Conservation (phyloP, 805 yeast genomes). For the Hemisphaericaspora nanyangensis region DNA sequence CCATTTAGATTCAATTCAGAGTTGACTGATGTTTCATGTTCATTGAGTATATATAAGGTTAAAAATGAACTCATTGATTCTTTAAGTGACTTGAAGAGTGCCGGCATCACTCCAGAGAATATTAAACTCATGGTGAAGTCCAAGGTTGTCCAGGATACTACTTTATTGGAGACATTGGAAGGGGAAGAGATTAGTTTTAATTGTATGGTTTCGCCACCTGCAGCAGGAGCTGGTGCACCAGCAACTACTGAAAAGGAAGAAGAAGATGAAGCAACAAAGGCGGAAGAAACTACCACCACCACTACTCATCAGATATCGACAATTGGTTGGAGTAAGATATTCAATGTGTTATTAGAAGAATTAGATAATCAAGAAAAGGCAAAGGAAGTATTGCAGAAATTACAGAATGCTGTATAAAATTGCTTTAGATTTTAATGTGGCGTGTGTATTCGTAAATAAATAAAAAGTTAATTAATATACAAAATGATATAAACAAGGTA, state of each 20-base stretch:
- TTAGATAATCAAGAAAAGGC: conserved; percentile 24
- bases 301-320: conserved; percentile 4
- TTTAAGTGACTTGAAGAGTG: conserved; percentile 20
- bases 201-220: conserved; percentile 38
- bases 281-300: conserved; percentile 1
- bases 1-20: conserved; percentile 55
- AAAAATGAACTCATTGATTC: conserved; percentile 33
- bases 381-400: conserved; percentile 14
- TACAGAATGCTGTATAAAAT: conserved; percentile 13
- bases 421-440: no score
- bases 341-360: conserved; percentile 28
- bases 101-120: conserved; percentile 33
- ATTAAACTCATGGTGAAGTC: conserved; percentile 57
- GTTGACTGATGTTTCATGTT: conserved; percentile 19
- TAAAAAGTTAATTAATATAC: no score
- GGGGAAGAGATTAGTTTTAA: conserved; percentile 33
- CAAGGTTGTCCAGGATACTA: conserved; percentile 54
- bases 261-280: conserved; percentile 3
- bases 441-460: no score
- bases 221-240: conserved; percentile 5
- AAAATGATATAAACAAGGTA: no score
- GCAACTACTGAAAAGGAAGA: conserved; percentile 8
- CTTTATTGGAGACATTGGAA: conserved; percentile 23
- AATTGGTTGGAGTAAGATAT: conserved; percentile 45
- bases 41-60: conserved; percentile 32